phyloP scores from a whole-genome alignment of 1,284 basidiomycete genomes.

The Trichosporon sp. region DNA sequence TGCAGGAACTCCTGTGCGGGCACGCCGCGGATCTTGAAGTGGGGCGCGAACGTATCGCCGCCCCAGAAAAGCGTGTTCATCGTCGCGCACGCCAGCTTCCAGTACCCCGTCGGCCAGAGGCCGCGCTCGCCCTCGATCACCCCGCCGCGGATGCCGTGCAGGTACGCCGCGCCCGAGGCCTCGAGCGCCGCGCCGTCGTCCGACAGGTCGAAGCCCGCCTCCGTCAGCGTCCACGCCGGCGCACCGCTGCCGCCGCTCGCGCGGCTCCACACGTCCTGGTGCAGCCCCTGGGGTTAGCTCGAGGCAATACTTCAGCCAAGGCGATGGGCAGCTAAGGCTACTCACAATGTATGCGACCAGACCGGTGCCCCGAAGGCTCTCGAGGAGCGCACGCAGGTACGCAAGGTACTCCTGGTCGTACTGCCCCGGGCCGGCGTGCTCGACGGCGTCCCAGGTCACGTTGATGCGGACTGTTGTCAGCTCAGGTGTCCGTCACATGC shows the following conservation, averaged over 20 bases:
- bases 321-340: conserved; percentile 44
- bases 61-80: conserved; percentile 91
- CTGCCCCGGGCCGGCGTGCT: conserved; percentile 80
- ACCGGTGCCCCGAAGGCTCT: conserved; percentile 73
- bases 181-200: conserved; percentile 59
- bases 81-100: conserved; percentile 78
- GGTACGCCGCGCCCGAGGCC: conserved; percentile 75
- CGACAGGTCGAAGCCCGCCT: conserved; percentile 68
- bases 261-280: conserved; percentile 94
- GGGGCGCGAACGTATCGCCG: conserved; percentile 76
- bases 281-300: conserved; percentile 54
- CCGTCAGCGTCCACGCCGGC: conserved; percentile 83
- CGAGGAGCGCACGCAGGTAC: conserved; percentile 70
- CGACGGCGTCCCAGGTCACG: conserved; percentile 94
- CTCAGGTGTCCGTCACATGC: not conserved
- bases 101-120: conserved; percentile 78
- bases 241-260: conserved; percentile 89
- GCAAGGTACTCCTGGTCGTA: conserved; percentile 79
- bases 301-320: not conserved
- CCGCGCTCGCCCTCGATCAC: conserved; percentile 59
- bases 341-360: conserved; percentile 78
- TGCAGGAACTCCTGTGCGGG: conserved; percentile 81
- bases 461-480: conserved; percentile 67
- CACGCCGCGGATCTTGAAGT: conserved; percentile 58
- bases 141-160: conserved; percentile 63